A percentile compares a stretch with the other conserved stretches of the same genome.
Conservation (phyloP, 805 yeast species). For the Yamadazyma olivae region DNA sequence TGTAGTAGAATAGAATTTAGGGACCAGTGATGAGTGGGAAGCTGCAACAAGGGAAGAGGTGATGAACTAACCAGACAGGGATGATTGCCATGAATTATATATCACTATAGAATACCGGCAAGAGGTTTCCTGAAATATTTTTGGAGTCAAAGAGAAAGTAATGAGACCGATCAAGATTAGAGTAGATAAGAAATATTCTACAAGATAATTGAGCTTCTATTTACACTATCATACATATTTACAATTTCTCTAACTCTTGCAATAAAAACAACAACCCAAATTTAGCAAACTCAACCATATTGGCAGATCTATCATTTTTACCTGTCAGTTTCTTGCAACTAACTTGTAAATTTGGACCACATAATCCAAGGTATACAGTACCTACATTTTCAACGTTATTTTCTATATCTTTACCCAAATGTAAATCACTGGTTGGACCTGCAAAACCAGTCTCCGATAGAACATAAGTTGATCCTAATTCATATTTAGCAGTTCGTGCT, state of each 20-base stretch:
- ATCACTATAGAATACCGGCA: too few relatives aligned
- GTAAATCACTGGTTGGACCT: slow-evolving; percentile 59
- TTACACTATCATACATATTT: background rate
- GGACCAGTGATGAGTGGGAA: too few relatives aligned
- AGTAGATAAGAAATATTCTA: too few relatives aligned
- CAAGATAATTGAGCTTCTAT: too few relatives aligned
- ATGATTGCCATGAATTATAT: too few relatives aligned
- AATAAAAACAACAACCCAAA: slow-evolving; percentile 61
- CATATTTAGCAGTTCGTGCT: slow-evolving; percentile 76
- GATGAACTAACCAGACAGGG: too few relatives aligned
- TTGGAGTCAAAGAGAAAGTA: too few relatives aligned
- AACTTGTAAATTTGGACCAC: slow-evolving; percentile 59
- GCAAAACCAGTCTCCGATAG: slow-evolving; percentile 88
- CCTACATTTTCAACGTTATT: slow-evolving; percentile 41
- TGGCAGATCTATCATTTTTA: slow-evolving; percentile 50
- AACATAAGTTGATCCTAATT: slow-evolving; percentile 79
- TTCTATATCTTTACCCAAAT: slow-evolving; percentile 23
- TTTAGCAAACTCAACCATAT: slow-evolving; percentile 76
- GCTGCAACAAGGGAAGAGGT: too few relatives aligned
- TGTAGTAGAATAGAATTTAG: too few relatives aligned
- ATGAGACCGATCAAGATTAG: too few relatives aligned
- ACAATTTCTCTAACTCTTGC: slow-evolving; percentile 36
- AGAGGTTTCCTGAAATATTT: too few relatives aligned
- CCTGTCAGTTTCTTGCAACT: slow-evolving; percentile 48
- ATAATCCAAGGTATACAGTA: slow-evolving; percentile 66